A percentile compares a stretch with the other conserved stretches of the same genome.
Conservation (phyloP, 2,329 filamentous ascomycete genomes). For the Botrytis cinerea region DNA sequence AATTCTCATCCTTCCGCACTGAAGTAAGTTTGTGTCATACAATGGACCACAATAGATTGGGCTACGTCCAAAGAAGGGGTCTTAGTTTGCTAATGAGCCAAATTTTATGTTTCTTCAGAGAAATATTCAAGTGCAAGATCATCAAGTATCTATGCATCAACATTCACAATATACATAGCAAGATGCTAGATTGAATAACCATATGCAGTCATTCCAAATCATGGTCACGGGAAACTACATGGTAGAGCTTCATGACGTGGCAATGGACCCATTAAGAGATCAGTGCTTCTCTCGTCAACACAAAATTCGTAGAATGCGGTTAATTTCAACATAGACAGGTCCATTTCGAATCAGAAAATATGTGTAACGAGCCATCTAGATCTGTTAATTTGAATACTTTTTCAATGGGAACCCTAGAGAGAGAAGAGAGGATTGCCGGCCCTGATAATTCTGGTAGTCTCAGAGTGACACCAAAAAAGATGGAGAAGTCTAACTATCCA, state of each 20-base stretch:
- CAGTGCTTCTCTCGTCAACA: background rate
- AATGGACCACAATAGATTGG: background rate
- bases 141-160: background rate
- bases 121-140: background rate
- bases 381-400: too few relatives aligned
- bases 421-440: background rate
- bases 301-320: background rate
- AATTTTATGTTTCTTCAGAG: background rate
- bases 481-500: background rate
- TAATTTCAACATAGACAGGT: background rate
- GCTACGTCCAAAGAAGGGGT: background rate
- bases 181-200: background rate
- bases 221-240: too few relatives aligned
- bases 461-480: background rate
- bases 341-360: background rate
- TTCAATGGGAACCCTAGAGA: background rate
- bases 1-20: too few relatives aligned
- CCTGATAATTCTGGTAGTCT: background rate
- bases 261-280: too few relatives aligned
- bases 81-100: too few relatives aligned
- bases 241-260: too few relatives aligned
- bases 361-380: background rate
- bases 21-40: background rate
- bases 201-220: background rate
- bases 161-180: background rate